Conservation (phyloP, 2,329 filamentous ascomycete genomes). For the Talaromyces sp. region DNA sequence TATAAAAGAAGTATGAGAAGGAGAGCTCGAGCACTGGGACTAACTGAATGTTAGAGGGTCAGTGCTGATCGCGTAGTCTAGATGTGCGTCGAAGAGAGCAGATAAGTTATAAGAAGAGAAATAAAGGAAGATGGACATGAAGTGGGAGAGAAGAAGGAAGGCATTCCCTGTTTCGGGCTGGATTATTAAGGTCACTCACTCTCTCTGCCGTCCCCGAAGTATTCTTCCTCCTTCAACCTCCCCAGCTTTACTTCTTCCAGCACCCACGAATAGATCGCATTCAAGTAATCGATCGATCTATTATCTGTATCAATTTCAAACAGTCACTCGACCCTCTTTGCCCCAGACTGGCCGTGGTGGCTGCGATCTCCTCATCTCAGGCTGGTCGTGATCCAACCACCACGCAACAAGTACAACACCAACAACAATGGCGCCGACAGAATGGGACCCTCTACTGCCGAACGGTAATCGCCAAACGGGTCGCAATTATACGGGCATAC, state of each 20-base stretch:
- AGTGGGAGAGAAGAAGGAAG: not conserved
- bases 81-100: not conserved
- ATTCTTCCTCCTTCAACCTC: not conserved
- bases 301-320: not conserved
- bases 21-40: not conserved
- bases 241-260: not conserved
- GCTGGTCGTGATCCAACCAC: conserved; percentile 6
- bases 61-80: not conserved
- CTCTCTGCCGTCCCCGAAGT: not conserved
- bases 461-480: not conserved
- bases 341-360: conserved; percentile 3
- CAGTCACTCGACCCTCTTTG: not conserved
- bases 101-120: not conserved
- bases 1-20: not conserved
- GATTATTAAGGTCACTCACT: not conserved
- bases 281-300: not conserved
- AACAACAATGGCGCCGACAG: conserved; percentile 15
- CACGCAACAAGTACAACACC: not conserved
- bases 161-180: conserved; percentile 4
- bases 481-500: conserved; percentile 48
- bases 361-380: not conserved
- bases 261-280: not conserved
- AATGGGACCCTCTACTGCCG: conserved; percentile 20
- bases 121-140: not conserved
- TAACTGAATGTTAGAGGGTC: not conserved